Evolutionary conservation across 148 eudicot genomes (phyloP).

Genomic region (Beta vulgaris): DNA sequence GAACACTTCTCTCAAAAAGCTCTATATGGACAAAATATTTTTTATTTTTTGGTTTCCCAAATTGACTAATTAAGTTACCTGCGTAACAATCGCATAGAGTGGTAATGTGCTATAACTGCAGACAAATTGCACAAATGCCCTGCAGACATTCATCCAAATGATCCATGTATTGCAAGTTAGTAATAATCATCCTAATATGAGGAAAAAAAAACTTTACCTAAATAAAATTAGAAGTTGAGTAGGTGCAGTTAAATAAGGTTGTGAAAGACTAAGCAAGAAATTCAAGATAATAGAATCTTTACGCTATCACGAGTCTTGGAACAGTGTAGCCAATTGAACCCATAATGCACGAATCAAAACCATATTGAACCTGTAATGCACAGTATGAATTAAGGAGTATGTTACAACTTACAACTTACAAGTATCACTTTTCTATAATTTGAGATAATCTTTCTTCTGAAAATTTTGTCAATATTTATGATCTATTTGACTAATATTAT

Average conservation of each 20-base stretch:
- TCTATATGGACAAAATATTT: too few relatives aligned
- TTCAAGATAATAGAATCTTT: constrained; percentile 5
- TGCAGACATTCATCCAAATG: constrained; percentile 3
- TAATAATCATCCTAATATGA: too few relatives aligned
- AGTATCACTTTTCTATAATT: not conserved
- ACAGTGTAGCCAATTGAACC: constrained; percentile 52
- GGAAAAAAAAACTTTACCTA: too few relatives aligned
- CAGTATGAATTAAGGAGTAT: too few relatives aligned
- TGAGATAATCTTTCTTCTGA: not conserved
- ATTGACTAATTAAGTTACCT: constrained; percentile 28
- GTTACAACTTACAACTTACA: too few relatives aligned
- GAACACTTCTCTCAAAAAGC: too few relatives aligned
- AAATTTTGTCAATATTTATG: not conserved
- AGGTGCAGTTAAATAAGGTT: not conserved
- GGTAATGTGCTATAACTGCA: constrained; percentile 51
- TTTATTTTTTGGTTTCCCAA: too few relatives aligned
- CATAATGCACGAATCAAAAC: constrained; percentile 81
- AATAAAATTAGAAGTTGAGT: too few relatives aligned
- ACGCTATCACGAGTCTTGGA: constrained; percentile 68
- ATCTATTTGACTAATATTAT: not conserved
- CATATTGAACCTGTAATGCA: constrained; percentile 58
- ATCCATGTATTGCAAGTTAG: not conserved
- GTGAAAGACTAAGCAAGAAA: not conserved
- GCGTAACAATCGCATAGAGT: constrained; percentile 42
- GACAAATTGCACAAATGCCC: constrained; percentile 43